These are phyloP conservation scores for Ceratocystis cubensis DNA, from an alignment of 2,329 filamentous ascomycete genomes.

Conservation along the genomic window DNA sequence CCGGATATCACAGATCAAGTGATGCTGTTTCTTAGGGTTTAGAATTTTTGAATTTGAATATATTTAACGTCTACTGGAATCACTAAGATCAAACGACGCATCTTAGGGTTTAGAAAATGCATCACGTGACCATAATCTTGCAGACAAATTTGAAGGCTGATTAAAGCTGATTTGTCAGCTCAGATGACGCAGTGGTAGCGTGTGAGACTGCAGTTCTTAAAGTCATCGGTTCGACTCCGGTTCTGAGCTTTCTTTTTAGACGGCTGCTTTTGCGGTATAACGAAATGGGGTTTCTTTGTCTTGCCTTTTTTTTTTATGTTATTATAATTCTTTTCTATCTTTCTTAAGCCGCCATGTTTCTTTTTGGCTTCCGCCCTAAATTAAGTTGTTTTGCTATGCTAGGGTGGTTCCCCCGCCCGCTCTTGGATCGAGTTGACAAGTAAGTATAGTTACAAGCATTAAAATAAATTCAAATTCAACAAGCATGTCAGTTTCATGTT, in stretches of 20 bases:
- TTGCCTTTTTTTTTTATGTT: background rate
- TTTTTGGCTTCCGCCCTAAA: background rate
- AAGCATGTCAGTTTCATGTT: no score
- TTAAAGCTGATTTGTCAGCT: background rate
- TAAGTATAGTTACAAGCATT: background rate
- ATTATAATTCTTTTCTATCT: no score
- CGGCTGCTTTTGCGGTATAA: no score
- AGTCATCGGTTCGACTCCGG: constrained; percentile 21
- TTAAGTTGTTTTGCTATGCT: background rate
- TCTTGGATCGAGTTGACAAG: background rate
- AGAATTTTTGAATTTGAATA: no score
- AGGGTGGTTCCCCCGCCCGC: background rate
- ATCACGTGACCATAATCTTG: background rate
- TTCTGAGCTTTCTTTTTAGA: constrained; percentile 17
- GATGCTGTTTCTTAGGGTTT: no score
- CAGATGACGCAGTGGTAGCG: constrained; percentile 14
- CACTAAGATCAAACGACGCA: no score
- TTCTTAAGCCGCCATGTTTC: background rate
- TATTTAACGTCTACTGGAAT: no score
- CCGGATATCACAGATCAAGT: no score
- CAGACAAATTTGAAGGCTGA: background rate
- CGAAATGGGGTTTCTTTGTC: no score
- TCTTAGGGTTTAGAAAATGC: no score
- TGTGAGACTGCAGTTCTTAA: constrained; percentile 21
- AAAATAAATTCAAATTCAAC: no score